Evolutionary conservation across 2,329 filamentous ascomycete genomes (phyloP), one percentile per base, ranked within the genome.

Genomic region (Trichoderma breve): DNA sequence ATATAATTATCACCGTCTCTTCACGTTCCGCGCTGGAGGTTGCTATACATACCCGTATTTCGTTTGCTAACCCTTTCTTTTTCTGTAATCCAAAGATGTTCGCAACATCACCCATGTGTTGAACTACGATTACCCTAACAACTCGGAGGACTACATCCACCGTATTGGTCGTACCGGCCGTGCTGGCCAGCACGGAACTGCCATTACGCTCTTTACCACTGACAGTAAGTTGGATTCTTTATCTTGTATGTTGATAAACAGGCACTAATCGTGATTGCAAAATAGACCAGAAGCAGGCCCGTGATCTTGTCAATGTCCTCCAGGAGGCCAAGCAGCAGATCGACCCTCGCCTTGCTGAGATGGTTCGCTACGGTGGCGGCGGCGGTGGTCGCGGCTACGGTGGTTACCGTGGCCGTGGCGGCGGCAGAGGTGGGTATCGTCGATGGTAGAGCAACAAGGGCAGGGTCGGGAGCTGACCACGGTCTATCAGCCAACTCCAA

Each of bases 41-140:
- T 90, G 88, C 87, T 87, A 87, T 86, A 84, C 82, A 80, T 78
- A 79, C 78, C 80, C 79, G 82, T 83, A 68, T 83, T 80, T 87
- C 86, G 85, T 84, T 69, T 88, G 86, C 94, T 97, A 97, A 97
- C 93, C 88, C 89, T 84, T 88, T 82, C 53, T 86, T 79, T 39
- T 58, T 55, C 30, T 28, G 66, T 69, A 69, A 69, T 60, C 6
- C 79, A 81, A 98, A 98, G 96, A 99, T 92, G 96, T 99, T 88
- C 95, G 95, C 87, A 97, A 99, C 89, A 99, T 99, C 87, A 98
- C 96, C 86, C 96, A 99, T 87, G 96, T 99, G 86, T 90, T 99
- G 86, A 98, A 98, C 91, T 98, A 98, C 93, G 96, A 98, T 84
- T 98, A 98, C 85, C 95, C 95, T 83, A 98, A 98, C 88, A 98